A percentile compares a stretch with the other conserved stretches of the same genome.
These are phyloP conservation scores for Chenopodium suecicum DNA, from an alignment of 148 eudicot species.

Conservation along the genomic window DNA sequence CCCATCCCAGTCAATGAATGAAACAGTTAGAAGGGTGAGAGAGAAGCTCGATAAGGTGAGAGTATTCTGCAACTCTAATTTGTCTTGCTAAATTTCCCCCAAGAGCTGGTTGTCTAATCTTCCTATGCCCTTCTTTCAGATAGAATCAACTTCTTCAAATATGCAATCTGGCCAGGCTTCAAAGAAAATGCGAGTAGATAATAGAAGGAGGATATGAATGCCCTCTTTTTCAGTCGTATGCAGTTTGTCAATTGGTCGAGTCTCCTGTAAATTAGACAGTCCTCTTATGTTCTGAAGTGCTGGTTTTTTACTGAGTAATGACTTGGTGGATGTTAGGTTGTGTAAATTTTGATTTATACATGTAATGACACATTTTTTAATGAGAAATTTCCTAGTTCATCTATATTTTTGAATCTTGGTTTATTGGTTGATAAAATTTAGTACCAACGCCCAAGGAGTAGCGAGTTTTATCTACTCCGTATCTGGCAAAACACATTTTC, in stretches of 20 bases:
- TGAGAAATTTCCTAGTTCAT: not conserved
- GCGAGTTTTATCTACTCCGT: too few relatives aligned
- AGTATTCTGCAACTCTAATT: not conserved
- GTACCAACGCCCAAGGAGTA: too few relatives aligned
- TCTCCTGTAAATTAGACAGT: not conserved
- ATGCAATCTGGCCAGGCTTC: constrained; percentile 47
- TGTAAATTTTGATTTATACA: not conserved
- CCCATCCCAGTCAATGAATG: constrained; percentile 72
- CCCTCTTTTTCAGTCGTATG: not conserved
- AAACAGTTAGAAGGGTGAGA: constrained; percentile 68
- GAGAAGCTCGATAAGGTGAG: constrained; percentile 71
- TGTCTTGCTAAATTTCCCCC: not conserved
- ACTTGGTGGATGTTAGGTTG: not conserved
- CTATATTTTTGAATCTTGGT: not conserved
- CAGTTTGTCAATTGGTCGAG: not conserved
- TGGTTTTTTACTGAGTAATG: not conserved
- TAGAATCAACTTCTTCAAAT: constrained; percentile 50
- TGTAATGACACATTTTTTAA: not conserved
- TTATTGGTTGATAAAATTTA: too few relatives aligned
- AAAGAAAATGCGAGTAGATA: constrained; percentile 63
- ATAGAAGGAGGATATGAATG: constrained; percentile 67
- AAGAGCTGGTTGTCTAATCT: not conserved
- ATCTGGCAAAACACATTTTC: too few relatives aligned
- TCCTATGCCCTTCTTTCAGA: constrained; percentile 33
- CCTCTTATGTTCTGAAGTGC: not conserved